These are phyloP conservation scores for Bipolaris victoriae DNA, from an alignment of 2,329 filamentous ascomycete genomes.

Conservation along the genomic window DNA sequence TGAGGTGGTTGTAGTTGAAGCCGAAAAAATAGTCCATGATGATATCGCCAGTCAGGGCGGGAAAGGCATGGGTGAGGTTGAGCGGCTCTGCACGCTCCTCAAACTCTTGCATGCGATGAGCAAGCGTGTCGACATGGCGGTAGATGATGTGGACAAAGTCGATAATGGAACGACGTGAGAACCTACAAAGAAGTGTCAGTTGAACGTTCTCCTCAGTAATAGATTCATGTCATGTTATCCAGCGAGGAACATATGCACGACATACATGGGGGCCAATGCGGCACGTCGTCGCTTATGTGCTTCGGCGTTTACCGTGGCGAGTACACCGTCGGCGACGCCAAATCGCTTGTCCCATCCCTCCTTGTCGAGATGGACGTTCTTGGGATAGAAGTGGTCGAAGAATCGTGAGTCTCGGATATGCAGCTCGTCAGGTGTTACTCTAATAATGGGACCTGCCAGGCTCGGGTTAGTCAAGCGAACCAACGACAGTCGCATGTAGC, in stretches of 20 bases:
- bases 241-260: neutral
- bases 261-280: slow-evolving; percentile 42
- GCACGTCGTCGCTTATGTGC: slow-evolving; percentile 42
- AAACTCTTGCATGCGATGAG: slow-evolving; percentile 39
- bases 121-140: slow-evolving; percentile 43
- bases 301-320: slow-evolving; percentile 37
- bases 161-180: slow-evolving; percentile 44
- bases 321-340: slow-evolving; percentile 34
- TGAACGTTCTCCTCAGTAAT: neutral
- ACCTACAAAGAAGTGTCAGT: slow-evolving; percentile 30
- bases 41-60: slow-evolving; percentile 54
- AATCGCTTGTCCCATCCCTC: slow-evolving; percentile 46
- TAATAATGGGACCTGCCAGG: slow-evolving; percentile 49
- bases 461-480: slow-evolving; percentile 12
- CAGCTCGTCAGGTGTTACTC: slow-evolving; percentile 52
- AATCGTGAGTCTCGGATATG: slow-evolving; percentile 52
- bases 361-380: slow-evolving; percentile 41
- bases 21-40: slow-evolving; percentile 54
- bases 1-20: slow-evolving; percentile 43
- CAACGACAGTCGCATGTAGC: neutral
- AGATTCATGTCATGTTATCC: neutral
- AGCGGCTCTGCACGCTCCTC: slow-evolving; percentile 38
- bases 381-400: slow-evolving; percentile 46
- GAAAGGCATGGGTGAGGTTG: slow-evolving; percentile 44
- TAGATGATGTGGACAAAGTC: slow-evolving; percentile 47